A percentile compares a stretch with the other conserved stretches of the same genome.
These are phyloP conservation scores for Xanthoconium purpureum DNA, from an alignment of 768 basidiomycete genomes.

Conservation along the genomic window DNA sequence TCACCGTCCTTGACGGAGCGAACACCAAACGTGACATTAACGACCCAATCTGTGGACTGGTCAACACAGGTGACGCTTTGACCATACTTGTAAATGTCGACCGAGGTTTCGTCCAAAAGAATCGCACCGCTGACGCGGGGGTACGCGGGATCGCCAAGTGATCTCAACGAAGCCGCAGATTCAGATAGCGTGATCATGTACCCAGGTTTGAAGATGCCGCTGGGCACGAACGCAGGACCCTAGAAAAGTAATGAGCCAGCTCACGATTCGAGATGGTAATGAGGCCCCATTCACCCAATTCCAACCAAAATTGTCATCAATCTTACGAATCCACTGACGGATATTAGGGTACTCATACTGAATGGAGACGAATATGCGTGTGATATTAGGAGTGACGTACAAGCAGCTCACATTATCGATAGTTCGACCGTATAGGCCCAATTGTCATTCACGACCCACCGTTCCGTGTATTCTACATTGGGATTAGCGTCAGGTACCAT, in stretches of 20 bases:
- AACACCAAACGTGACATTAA: constrained; percentile 51
- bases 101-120: constrained; percentile 49
- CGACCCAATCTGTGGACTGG: constrained; percentile 51
- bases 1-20: constrained; percentile 41
- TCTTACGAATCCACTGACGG: constrained; percentile 49
- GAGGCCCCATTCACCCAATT: constrained; percentile 44
- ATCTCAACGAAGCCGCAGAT: constrained; percentile 18
- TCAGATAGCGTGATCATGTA: constrained; percentile 45
- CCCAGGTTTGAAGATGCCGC: constrained; percentile 54
- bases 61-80: constrained; percentile 43
- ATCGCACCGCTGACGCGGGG: constrained; percentile 27
- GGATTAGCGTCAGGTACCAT: not conserved
- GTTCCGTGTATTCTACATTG: too few species aligned
- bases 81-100: constrained; percentile 55
- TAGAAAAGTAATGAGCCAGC: constrained; percentile 14
- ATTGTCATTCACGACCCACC: too few species aligned
- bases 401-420: constrained; percentile 31
- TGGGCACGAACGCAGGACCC: constrained; percentile 58
- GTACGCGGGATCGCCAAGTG: constrained; percentile 25
- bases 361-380: not conserved
- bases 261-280: not conserved
- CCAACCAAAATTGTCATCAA: constrained; percentile 57
- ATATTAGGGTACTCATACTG: constrained; percentile 52
- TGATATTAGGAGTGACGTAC: not conserved
- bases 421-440: too few species aligned